These are phyloP conservation scores for Geotrichum ghanense DNA, from an alignment of 805 yeast genomes.

Conservation along the genomic window DNA sequence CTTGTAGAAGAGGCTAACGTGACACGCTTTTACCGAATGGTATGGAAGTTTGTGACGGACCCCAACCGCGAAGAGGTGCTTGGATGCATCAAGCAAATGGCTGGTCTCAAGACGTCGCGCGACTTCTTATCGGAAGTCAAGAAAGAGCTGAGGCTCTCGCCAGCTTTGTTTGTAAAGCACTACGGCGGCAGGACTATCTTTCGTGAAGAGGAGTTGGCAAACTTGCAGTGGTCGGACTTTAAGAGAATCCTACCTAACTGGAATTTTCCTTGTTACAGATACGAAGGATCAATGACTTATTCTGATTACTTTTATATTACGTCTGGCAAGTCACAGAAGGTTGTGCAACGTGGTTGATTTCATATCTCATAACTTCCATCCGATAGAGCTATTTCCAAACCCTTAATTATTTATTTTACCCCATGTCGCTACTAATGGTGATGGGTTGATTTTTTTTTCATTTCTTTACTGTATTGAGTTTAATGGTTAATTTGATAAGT, in stretches of 20 bases:
- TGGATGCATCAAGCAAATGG: not conserved
- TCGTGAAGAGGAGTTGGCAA: not conserved
- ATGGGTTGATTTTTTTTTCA: too few species aligned
- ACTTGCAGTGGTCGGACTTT: not conserved
- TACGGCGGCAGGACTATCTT: not conserved
- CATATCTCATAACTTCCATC: too few species aligned
- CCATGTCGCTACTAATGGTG: too few species aligned
- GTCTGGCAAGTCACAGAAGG: too few species aligned
- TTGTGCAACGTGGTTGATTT: too few species aligned
- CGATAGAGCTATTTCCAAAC: too few species aligned
- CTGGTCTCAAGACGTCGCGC: not conserved
- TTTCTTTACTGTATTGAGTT: too few species aligned
- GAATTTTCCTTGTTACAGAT: not conserved
- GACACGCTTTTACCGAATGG: not conserved
- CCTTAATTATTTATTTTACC: too few species aligned
- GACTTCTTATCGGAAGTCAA: not conserved
- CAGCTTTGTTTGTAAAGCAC: not conserved
- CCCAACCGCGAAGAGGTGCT: not conserved
- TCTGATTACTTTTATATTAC: not conserved
- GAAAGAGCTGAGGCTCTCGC: not conserved
- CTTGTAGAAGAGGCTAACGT: not conserved
- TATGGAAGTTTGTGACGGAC: conserved; percentile 1
- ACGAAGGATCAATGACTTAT: too few species aligned
- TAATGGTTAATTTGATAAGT: too few species aligned
- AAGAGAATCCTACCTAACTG: not conserved